These are phyloP conservation scores for Solanum piurae DNA, from an alignment of 257 asterid genomes.

Conservation along the genomic window DNA sequence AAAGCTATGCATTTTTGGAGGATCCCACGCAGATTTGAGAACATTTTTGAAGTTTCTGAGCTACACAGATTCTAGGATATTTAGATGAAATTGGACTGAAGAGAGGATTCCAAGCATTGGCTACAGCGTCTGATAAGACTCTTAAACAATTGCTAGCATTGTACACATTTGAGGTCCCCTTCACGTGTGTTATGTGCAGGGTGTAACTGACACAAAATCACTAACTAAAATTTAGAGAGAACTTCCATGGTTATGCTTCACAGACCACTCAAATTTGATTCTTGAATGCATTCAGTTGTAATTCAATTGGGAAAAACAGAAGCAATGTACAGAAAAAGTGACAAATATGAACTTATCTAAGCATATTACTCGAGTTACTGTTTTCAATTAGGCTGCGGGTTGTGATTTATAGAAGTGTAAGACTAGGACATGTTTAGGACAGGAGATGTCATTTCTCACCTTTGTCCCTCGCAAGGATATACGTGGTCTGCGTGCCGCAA, in stretches of 20 bases:
- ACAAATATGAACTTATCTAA: neutral
- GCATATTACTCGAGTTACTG: neutral
- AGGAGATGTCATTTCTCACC: conserved; percentile 23
- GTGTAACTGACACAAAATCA: neutral
- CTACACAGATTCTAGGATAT: neutral
- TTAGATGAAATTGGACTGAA: neutral
- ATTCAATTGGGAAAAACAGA: neutral
- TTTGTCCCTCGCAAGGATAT: conserved; percentile 87
- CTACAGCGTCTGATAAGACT: neutral
- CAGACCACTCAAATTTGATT: neutral
- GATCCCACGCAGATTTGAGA: neutral
- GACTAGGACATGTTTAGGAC: neutral
- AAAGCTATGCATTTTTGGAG: neutral
- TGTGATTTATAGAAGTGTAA: neutral
- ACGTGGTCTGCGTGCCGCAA: conserved; percentile 80
- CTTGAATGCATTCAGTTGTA: neutral
- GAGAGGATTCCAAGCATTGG: neutral
- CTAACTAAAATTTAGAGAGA: neutral
- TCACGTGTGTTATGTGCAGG: neutral
- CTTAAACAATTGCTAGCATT: neutral
- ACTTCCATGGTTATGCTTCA: neutral
- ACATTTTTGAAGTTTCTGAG: neutral
- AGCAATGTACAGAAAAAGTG: neutral
- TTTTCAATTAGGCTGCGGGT: neutral
- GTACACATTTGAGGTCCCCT: neutral